phyloP scores from a whole-genome alignment of 768 basidiomycete species.

The Rossbeevera mucosa region DNA sequence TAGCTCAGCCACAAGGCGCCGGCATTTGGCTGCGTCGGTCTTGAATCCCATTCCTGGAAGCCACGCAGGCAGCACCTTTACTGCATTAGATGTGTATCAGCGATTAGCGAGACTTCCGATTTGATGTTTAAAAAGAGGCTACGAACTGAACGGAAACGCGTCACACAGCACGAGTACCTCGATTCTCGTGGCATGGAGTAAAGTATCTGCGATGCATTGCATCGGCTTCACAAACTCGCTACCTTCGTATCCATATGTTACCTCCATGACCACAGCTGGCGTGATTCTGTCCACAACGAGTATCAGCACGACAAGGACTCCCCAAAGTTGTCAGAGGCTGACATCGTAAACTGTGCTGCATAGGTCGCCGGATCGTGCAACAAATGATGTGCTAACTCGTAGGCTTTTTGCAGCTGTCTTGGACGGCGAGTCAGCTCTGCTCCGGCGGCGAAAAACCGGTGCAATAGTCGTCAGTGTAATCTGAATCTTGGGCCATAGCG shows the following conservation, averaged over 20 bases:
- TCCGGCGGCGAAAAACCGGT: constrained; percentile 14
- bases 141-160: constrained; percentile 11
- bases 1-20: background rate
- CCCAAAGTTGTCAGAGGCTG: background rate
- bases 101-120: no score
- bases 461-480: constrained; percentile 5
- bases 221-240: constrained; percentile 6
- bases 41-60: background rate
- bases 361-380: constrained; percentile 7
- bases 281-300: background rate
- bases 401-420: constrained; percentile 11
- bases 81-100: background rate
- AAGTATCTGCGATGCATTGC: constrained; percentile 4
- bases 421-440: constrained; percentile 11
- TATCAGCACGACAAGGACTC: background rate
- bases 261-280: constrained; percentile 6
- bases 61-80: background rate
- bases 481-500: constrained; percentile 20
- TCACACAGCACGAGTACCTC: constrained; percentile 3
- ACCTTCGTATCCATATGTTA: constrained; percentile 15
- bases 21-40: background rate
- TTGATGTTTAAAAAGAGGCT: no score
- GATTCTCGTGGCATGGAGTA: background rate
- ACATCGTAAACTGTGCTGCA: constrained; percentile 9
- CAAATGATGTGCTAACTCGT: constrained; percentile 6